Conservation (phyloP, 352 stramenopile species). For the Sclerospora graminicola region DNA sequence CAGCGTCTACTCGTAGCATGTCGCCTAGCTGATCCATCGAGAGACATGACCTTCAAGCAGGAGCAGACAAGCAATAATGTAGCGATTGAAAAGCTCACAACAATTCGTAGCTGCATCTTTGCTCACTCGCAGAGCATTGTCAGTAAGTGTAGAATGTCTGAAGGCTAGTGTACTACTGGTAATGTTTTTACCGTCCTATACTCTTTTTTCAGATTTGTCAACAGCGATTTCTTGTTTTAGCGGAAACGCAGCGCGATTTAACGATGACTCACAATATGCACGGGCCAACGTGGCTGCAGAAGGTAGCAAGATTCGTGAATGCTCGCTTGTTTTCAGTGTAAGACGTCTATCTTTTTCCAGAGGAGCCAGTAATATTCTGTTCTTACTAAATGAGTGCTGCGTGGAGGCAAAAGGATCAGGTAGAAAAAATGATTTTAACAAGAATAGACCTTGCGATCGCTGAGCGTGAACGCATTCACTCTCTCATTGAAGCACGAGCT, state of each 20-base stretch:
- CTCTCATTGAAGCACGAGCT: constrained; percentile 29
- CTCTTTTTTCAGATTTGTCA: constrained; percentile 17
- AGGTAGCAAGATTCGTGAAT: constrained; percentile 15
- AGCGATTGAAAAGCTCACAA: constrained; percentile 31
- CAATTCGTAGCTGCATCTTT: constrained; percentile 29
- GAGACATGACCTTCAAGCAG: constrained; percentile 42
- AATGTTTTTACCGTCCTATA: neutral
- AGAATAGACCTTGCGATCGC: constrained; percentile 33
- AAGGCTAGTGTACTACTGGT: neutral
- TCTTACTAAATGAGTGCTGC: neutral
- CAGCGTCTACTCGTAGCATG: constrained; percentile 48
- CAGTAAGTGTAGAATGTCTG: constrained; percentile 17
- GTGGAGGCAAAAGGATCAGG: constrained; percentile 35
- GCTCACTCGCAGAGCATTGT: constrained; percentile 39
- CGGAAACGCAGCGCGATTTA: constrained; percentile 11
- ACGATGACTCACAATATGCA: constrained; percentile 5
- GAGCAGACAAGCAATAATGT: constrained; percentile 28
- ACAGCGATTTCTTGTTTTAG: constrained; percentile 20
- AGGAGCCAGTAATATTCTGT: neutral
- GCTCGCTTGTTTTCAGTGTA: constrained; percentile 17
- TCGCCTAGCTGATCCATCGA: constrained; percentile 35
- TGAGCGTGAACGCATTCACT: constrained; percentile 25
- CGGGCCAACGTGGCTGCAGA: constrained; percentile 4
- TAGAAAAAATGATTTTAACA: constrained; percentile 23
- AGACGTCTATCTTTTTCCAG: neutral